A percentile compares a stretch with the other conserved stretches of the same genome.
These are phyloP conservation scores for Fomitopsis palustris DNA, from an alignment of 1,284 basidiomycete genomes.

Conservation along the genomic window DNA sequence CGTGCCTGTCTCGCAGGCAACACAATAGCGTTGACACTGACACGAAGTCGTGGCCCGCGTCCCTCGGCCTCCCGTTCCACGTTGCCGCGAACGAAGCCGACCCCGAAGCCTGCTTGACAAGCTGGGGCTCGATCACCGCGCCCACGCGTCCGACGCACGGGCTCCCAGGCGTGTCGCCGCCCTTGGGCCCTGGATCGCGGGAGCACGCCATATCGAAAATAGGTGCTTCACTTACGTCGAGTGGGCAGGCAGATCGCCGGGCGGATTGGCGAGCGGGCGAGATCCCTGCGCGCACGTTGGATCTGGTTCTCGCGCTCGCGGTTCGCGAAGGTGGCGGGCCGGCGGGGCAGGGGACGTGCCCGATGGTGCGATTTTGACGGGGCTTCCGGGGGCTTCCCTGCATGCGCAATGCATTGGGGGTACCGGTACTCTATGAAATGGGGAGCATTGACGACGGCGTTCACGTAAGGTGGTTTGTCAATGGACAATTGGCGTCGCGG, in stretches of 20 bases:
- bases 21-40: background rate
- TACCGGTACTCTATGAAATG: no score
- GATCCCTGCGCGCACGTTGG: background rate
- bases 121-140: background rate
- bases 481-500: no score
- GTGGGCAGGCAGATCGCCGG: background rate
- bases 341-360: background rate
- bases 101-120: background rate
- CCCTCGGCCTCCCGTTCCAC: background rate
- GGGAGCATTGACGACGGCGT: no score
- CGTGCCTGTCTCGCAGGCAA: background rate
- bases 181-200: background rate
- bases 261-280: background rate
- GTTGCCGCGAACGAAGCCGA: background rate
- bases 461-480: no score
- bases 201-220: background rate
- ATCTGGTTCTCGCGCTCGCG: background rate
- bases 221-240: no score
- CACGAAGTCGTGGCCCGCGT: background rate
- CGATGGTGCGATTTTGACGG: background rate
- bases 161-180: background rate
- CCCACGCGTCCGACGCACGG: background rate
- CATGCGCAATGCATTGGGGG: no score
- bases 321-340: background rate
- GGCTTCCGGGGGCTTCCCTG: no score